Evolutionary conservation across 2,329 filamentous ascomycete species (phyloP).

Genomic region (Fusarium sp.): DNA sequence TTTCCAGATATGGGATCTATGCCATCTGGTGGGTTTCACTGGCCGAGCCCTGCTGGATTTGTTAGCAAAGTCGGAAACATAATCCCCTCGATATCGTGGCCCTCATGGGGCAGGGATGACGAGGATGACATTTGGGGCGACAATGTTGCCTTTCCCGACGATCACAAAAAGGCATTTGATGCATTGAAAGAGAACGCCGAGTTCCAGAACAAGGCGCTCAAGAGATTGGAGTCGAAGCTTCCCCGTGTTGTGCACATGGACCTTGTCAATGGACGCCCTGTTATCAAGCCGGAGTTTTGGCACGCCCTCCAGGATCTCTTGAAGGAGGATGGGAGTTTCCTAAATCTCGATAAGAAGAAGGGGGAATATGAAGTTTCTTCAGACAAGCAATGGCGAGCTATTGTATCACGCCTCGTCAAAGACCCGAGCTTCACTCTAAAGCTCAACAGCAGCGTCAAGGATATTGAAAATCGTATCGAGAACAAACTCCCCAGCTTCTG

Average conservation of each 20-base stretch:
- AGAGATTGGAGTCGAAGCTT: constrained; percentile 65
- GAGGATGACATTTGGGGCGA: constrained; percentile 38
- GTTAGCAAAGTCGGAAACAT: constrained; percentile 41
- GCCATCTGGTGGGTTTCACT: constrained; percentile 12
- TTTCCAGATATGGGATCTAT: constrained; percentile 23
- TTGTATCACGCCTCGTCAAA: constrained; percentile 60
- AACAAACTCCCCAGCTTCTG: constrained; percentile 60
- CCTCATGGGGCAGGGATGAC: constrained; percentile 39
- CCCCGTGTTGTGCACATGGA: constrained; percentile 72
- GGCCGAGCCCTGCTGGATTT: constrained; percentile 33
- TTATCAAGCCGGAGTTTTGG: constrained; percentile 76
- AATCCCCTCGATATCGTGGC: constrained; percentile 51
- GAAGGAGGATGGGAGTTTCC: constrained; percentile 62
- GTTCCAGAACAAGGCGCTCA: constrained; percentile 57
- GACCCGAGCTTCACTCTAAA: constrained; percentile 52
- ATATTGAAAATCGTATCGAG: constrained; percentile 49
- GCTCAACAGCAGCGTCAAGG: constrained; percentile 49
- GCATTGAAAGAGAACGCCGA: constrained; percentile 51
- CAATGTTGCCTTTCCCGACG: constrained; percentile 40
- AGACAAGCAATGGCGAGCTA: constrained; percentile 64
- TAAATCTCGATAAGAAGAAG: constrained; percentile 61
- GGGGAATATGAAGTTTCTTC: constrained; percentile 59
- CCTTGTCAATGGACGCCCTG: constrained; percentile 65
- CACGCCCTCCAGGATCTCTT: constrained; percentile 72
- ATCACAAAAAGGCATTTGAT: constrained; percentile 53